Percentiles rank a stretch among this genome's conserved stretches.
phyloP scores from a whole-genome alignment of 2,329 filamentous ascomycete species.

The Arthroderma uncinatum region DNA sequence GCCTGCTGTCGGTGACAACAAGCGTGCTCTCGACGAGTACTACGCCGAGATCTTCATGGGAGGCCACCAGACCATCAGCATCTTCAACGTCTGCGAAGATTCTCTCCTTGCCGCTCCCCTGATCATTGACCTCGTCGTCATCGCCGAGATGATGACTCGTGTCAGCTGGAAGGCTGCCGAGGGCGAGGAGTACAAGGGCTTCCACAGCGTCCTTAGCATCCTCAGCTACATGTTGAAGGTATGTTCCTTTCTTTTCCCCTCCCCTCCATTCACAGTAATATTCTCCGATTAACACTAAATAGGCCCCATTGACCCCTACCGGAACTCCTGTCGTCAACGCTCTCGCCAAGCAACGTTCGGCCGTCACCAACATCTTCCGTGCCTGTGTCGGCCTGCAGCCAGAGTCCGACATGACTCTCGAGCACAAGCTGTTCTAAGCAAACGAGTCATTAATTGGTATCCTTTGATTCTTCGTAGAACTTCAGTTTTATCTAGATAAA shows the following conservation, averaged over 20 bases:
- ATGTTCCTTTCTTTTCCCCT: conserved; percentile 10
- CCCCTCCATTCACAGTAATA: background rate
- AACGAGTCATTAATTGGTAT: background rate
- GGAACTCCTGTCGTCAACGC: conserved; percentile 94
- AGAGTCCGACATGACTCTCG: conserved; percentile 96
- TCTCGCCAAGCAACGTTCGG: conserved; percentile 87
- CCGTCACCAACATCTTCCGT: conserved; percentile 95
- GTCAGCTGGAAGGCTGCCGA: conserved; percentile 73
- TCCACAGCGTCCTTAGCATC: conserved; percentile 93
- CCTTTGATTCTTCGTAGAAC: background rate
- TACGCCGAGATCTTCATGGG: conserved; percentile 99
- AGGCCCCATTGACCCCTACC: conserved; percentile 85
- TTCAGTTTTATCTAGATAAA: background rate
- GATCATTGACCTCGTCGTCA: conserved; percentile 89
- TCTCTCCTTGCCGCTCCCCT: conserved; percentile 89
- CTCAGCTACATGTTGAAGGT: conserved; percentile 96
- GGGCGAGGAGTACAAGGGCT: conserved; percentile 68
- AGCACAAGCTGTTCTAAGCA: conserved; percentile 88
- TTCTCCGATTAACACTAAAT: conserved; percentile 8
- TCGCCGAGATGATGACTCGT: conserved; percentile 97
- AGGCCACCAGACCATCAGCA: conserved; percentile 92
- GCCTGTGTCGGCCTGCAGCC: conserved; percentile 93
- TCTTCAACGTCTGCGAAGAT: conserved; percentile 99
- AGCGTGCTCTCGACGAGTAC: conserved; percentile 97
- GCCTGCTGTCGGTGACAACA: conserved; percentile 97